Conservation (phyloP, 2,329 filamentous ascomycete genomes). For the Fusarium verticillioides region DNA sequence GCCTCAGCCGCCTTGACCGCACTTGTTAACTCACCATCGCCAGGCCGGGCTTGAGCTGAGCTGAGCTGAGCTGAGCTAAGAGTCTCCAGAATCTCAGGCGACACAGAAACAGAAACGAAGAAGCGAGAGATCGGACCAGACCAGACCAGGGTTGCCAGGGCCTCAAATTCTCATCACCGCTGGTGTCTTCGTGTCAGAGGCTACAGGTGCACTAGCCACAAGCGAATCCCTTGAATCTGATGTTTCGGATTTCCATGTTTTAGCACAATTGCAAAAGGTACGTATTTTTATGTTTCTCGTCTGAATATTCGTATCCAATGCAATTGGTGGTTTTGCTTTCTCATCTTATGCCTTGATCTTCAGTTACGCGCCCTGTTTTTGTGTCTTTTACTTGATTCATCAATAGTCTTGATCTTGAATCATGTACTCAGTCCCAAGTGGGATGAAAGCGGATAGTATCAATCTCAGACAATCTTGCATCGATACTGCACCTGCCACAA, state of each 20-base stretch:
- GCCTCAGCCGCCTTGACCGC: slow-evolving; percentile 17
- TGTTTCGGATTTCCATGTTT: slow-evolving; percentile 39
- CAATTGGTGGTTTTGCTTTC: background rate
- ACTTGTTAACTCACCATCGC: background rate
- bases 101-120: slow-evolving; percentile 22
- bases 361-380: slow-evolving; percentile 11
- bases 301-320: slow-evolving; percentile 11
- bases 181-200: slow-evolving; percentile 27
- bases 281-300: slow-evolving; percentile 19
- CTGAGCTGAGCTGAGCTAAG: slow-evolving; percentile 7
- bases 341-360: slow-evolving; percentile 1
- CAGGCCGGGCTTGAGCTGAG: background rate
- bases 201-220: slow-evolving; percentile 30
- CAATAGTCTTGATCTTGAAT: slow-evolving; percentile 11
- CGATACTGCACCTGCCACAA: slow-evolving; percentile 15
- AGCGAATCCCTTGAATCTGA: slow-evolving; percentile 29
- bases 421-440: slow-evolving; percentile 28
- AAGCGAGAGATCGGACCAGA: slow-evolving; percentile 15
- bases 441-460: slow-evolving; percentile 9
- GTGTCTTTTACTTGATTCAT: background rate
- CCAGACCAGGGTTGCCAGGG: slow-evolving; percentile 23
- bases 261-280: slow-evolving; percentile 29
- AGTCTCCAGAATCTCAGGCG: background rate
- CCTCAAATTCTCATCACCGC: slow-evolving; percentile 19
- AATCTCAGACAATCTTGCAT: slow-evolving; percentile 26